Conservation (phyloP, 176 grass and related monocot species). For the Elaeis guineensis region DNA sequence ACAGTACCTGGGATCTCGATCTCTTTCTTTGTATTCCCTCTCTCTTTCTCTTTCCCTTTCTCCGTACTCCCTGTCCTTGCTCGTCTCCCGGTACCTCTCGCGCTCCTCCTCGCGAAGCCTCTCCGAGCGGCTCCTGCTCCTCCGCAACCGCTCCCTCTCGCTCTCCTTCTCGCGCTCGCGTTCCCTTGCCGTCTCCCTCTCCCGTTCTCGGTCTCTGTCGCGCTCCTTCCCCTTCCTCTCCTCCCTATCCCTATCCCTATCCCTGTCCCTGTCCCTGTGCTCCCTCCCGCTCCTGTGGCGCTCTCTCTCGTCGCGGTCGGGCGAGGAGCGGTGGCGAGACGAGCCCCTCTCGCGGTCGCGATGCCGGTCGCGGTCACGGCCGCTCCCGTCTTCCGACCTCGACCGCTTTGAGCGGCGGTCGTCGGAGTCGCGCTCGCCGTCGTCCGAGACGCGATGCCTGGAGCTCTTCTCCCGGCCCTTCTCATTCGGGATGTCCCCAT, state of each 20-base stretch:
- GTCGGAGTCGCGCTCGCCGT: constrained; percentile 30
- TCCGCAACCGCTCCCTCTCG: constrained; percentile 25
- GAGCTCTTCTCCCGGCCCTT: constrained; percentile 52
- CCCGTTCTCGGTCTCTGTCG: constrained; percentile 18
- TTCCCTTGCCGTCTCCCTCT: constrained; percentile 35
- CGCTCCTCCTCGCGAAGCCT: constrained; percentile 43
- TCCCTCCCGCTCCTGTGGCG: constrained; percentile 45
- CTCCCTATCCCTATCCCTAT: constrained; percentile 43
- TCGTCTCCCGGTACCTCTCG: constrained; percentile 41
- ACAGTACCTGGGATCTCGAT: constrained; percentile 61
- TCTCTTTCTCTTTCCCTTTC: constrained; percentile 27
- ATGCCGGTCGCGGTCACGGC: constrained; percentile 31
- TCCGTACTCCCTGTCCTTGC: constrained; percentile 43
- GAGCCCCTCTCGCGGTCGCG: constrained; percentile 19
- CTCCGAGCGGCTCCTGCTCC: constrained; percentile 73
- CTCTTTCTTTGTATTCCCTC: constrained; percentile 35
- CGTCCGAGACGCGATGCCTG: constrained; percentile 45
- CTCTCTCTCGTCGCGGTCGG: constrained; percentile 19
- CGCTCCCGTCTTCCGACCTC: constrained; percentile 46
- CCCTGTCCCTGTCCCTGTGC: constrained; percentile 26
- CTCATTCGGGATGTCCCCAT: constrained; percentile 16
- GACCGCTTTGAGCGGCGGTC: constrained; percentile 62
- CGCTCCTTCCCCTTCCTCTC: constrained; percentile 35
- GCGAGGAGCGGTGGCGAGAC: constrained; percentile 25
- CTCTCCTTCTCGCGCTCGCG: constrained; percentile 27